Percentiles rank a stretch among this genome's conserved stretches.
Conservation (phyloP, 163 green algal species). For the Chlamydomonas reinhardtii region DNA sequence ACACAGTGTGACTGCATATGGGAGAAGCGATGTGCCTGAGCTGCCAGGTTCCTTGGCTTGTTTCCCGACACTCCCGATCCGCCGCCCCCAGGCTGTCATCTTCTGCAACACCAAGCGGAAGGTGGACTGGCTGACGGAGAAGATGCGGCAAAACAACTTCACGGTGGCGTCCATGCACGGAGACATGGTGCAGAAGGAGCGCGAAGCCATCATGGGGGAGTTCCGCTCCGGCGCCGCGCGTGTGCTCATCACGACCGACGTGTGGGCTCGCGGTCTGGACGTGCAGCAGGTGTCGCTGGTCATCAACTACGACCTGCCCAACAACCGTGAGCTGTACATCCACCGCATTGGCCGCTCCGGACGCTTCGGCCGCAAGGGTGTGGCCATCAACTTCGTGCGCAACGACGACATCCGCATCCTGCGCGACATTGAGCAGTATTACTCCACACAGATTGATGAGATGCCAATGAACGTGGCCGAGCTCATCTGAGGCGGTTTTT, state of each 20-base stretch:
- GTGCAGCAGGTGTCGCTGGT: constrained; percentile 99
- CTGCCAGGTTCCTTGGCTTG: too few species aligned
- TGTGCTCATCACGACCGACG: constrained; percentile 99
- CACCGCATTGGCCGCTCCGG: constrained; percentile 94
- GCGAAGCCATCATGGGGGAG: constrained; percentile 97
- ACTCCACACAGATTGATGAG: constrained; percentile 94
- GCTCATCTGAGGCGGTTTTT: constrained; percentile 59
- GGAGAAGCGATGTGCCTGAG: too few species aligned
- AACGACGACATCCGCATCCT: constrained; percentile 95
- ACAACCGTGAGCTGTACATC: constrained; percentile 98
- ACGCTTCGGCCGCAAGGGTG: constrained; percentile 97
- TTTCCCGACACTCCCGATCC: background rate
- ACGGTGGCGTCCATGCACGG: constrained; percentile 97
- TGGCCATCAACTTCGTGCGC: constrained; percentile 98
- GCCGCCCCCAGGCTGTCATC: constrained; percentile 92
- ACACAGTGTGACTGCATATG: too few species aligned
- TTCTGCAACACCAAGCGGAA: constrained; percentile 99
- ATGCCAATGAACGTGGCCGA: constrained; percentile 85
- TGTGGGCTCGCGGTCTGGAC: constrained; percentile 98
- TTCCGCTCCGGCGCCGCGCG: constrained; percentile 89
- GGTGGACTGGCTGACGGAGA: constrained; percentile 98
- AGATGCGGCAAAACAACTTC: constrained; percentile 98
- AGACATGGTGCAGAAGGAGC: constrained; percentile 98
- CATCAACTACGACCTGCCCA: constrained; percentile 99
- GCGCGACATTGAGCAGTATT: constrained; percentile 98